Evolutionary conservation across 768 basidiomycete species (phyloP), one percentile per base, ranked within the genome.

Genomic region (Harrya chromipes): DNA sequence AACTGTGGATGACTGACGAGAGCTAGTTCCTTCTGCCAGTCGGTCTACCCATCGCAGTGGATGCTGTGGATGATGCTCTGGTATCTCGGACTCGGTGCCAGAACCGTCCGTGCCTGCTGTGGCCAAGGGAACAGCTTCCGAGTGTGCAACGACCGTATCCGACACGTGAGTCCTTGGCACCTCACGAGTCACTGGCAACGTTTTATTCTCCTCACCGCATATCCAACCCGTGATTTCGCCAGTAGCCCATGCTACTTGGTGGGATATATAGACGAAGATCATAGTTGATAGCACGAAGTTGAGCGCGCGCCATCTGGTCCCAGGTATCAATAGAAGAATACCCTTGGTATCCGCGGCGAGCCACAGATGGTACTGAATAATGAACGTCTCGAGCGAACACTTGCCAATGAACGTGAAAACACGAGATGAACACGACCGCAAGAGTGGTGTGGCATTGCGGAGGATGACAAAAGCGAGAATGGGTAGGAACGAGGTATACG

Each of bases 361-460:
- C 89, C 89, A 93, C 38, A 90, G 70, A 59, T 90, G 91, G 65
- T 84, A 94, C 63, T 95, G 92, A 50, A 94, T 80, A 61, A 94
- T 87, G 66, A 94, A 97, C 0, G 91, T 87, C 69, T 97, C 93
- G 46, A 95, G 77, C 5, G 91, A 94, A 68, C 90, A 93, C 63
- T 74, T 82, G 35, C 93, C 93, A 44, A 94, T 76, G 70, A 89
- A 91, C 21, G 82, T 82, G 70, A 93, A 94, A 24, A 81, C 68
- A 13, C 72, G 74, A 11, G 84, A 88, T 19, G 80, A 80, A 33
- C 75, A 77, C 3, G 87, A 87, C 35, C 93, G 84, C 38, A 94
- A 72, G 43, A 80, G 70, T 3, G 76, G 71, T 39, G 73, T 91
- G 17, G 89, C 81, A 57, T 93, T 93, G 54, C 93, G 79, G n/a